Conservation (phyloP, 495 filamentous ascomycete species). For the Podospora anserina region DNA sequence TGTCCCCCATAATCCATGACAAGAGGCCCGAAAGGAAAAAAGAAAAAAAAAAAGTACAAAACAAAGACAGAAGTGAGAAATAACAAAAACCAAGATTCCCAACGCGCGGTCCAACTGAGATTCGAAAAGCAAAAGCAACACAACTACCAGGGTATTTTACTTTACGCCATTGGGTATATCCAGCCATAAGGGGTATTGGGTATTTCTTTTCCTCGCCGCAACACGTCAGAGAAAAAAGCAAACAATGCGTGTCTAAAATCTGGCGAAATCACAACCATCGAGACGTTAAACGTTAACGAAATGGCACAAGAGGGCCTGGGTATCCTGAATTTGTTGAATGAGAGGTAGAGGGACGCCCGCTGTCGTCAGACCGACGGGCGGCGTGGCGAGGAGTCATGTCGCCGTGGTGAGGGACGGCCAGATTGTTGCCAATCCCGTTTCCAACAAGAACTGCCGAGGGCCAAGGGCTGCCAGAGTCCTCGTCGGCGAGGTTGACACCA, state of each 20-base stretch:
- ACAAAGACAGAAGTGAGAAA: constrained; percentile 6
- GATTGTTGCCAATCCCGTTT: constrained; percentile 68
- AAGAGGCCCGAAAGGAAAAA: constrained; percentile 8
- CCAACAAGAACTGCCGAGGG: constrained; percentile 51
- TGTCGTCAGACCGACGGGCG: constrained; percentile 78
- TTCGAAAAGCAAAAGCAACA: constrained; percentile 35
- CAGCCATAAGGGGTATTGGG: constrained; percentile 44
- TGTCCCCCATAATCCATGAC: background rate
- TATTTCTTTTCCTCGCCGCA: constrained; percentile 41
- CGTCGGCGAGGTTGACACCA: constrained; percentile 86
- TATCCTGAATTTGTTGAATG: constrained; percentile 91
- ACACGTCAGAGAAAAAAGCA: constrained; percentile 23
- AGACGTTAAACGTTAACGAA: constrained; percentile 59
- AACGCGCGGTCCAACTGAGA: constrained; percentile 47
- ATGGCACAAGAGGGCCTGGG: constrained; percentile 76
- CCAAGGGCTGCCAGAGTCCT: constrained; percentile 63
- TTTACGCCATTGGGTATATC: constrained; percentile 54
- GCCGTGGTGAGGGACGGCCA: constrained; percentile 61
- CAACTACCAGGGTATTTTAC: constrained; percentile 47
- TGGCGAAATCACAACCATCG: constrained; percentile 38
- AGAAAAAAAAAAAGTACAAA: constrained; percentile 8
- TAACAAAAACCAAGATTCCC: constrained; percentile 39
- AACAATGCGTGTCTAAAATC: constrained; percentile 35
- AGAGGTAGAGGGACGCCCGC: constrained; percentile 87
- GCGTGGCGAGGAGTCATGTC: constrained; percentile 80